Percentiles rank a stretch among this genome's conserved stretches.
phyloP scores from a whole-genome alignment of 2,329 filamentous ascomycete species.

The Sporothrix schenckii region DNA sequence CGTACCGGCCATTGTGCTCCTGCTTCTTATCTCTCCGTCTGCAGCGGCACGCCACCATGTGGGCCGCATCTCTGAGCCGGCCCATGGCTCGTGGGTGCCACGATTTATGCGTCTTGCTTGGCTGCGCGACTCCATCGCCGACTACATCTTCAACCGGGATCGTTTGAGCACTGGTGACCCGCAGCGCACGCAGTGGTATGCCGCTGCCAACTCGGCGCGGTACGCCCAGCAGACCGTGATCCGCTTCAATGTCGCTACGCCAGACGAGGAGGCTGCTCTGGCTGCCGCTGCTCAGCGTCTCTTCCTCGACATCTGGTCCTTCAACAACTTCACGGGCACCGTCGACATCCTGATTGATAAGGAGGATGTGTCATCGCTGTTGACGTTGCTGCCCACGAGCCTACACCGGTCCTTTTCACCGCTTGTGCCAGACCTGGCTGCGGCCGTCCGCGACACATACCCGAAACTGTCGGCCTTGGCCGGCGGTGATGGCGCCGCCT shows the following conservation, averaged over 20 bases:
- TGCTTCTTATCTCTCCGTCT: constrained; percentile 24
- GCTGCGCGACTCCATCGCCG: constrained; percentile 48
- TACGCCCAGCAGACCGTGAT: constrained; percentile 86
- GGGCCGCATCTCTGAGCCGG: not conserved
- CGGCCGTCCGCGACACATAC: constrained; percentile 76
- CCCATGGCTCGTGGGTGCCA: constrained; percentile 21
- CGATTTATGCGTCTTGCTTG: constrained; percentile 54
- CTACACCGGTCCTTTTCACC: constrained; percentile 72
- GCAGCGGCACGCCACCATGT: constrained; percentile 14
- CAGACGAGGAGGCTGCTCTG: constrained; percentile 69
- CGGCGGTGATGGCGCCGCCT: constrained; percentile 35
- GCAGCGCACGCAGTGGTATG: constrained; percentile 32
- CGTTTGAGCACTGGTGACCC: not conserved
- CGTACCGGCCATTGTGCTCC: constrained; percentile 1
- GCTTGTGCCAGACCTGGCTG: constrained; percentile 78
- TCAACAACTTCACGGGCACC: constrained; percentile 66
- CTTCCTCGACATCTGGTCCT: constrained; percentile 89
- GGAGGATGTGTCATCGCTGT: constrained; percentile 74
- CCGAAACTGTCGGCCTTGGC: constrained; percentile 46
- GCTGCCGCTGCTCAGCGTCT: constrained; percentile 73
- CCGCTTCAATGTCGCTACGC: constrained; percentile 76
- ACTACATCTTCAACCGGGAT: constrained; percentile 20
- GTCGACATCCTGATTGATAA: constrained; percentile 81
- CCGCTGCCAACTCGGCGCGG: constrained; percentile 40
- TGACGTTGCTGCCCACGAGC: constrained; percentile 74